Evolutionary conservation across 192 early-diverging fungal genomes (phyloP).

Genomic region (Podochytrium sp.): DNA sequence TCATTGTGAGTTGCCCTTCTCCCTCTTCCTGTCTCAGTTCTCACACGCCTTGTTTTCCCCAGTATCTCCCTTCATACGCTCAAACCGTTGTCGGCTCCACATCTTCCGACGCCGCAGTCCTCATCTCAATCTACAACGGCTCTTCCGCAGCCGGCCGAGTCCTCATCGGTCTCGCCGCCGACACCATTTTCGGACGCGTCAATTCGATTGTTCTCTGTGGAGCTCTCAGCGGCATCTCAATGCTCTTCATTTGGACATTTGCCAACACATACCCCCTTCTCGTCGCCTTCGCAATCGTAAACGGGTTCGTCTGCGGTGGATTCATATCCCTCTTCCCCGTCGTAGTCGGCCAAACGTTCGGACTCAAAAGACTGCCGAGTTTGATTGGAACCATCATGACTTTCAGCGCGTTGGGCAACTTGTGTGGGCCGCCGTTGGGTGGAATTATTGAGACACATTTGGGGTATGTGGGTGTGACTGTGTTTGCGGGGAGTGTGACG

Average conservation of each 20-base stretch:
- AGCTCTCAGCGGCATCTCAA: conserved; percentile 20
- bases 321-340: conserved; percentile 52
- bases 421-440: conserved; percentile 22
- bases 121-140: conserved; percentile 69
- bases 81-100: neutral
- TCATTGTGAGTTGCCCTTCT: neutral
- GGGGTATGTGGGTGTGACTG: conserved; percentile 2
- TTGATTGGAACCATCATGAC: conserved; percentile 31
- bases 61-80: conserved; percentile 4
- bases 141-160: conserved; percentile 69
- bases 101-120: neutral
- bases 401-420: conserved; percentile 26
- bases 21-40: conserved; percentile 4
- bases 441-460: conserved; percentile 1
- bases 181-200: conserved; percentile 61
- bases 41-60: neutral
- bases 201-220: conserved; percentile 61
- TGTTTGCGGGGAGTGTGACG: conserved; percentile 16
- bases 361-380: conserved; percentile 22
- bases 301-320: conserved; percentile 31
- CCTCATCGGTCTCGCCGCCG: conserved; percentile 65
- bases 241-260: conserved; percentile 60
- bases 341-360: conserved; percentile 25
- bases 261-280: conserved; percentile 36
- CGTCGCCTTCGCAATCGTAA: conserved; percentile 44